Conservation (phyloP, 2,329 filamentous ascomycete genomes). For the Ciborinia camelliae region DNA sequence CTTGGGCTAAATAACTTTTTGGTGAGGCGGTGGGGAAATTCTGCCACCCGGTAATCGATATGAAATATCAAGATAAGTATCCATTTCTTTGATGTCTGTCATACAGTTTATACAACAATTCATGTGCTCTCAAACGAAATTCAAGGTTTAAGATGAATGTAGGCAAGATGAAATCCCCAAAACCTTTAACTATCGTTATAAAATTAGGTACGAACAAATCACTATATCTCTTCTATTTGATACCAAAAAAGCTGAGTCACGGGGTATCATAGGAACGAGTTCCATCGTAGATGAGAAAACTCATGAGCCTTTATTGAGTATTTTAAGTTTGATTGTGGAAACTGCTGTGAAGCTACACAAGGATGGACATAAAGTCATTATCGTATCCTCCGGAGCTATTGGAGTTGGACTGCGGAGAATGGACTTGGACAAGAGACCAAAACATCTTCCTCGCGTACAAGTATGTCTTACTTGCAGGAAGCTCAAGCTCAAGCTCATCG, state of each 20-base stretch:
- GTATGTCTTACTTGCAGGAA: conserved; percentile 42
- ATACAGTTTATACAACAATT: background rate
- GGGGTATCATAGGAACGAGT: conserved; percentile 70
- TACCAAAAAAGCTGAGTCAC: conserved; percentile 14
- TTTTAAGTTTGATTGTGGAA: conserved; percentile 88
- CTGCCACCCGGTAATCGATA: background rate
- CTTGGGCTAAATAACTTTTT: conserved; percentile 3
- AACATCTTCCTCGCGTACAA: conserved; percentile 85
- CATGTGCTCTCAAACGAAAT: background rate
- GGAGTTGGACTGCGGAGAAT: conserved; percentile 89
- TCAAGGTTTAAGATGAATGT: background rate
- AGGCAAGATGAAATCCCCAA: conserved; percentile 48
- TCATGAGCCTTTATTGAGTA: conserved; percentile 88
- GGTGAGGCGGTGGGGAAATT: conserved; percentile 9
- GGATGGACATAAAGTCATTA: conserved; percentile 90
- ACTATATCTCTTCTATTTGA: conserved; percentile 14
- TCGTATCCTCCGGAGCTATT: conserved; percentile 96
- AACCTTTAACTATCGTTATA: conserved; percentile 63
- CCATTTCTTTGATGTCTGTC: conserved; percentile 2
- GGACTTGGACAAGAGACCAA: conserved; percentile 82
- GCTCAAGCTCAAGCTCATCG: background rate
- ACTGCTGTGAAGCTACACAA: conserved; percentile 83
- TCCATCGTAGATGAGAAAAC: conserved; percentile 98
- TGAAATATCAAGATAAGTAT: background rate
- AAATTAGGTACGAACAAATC: conserved; percentile 53